These are phyloP conservation scores for Cystoderma amianthinum DNA, from an alignment of 768 basidiomycete species.

Conservation along the genomic window DNA sequence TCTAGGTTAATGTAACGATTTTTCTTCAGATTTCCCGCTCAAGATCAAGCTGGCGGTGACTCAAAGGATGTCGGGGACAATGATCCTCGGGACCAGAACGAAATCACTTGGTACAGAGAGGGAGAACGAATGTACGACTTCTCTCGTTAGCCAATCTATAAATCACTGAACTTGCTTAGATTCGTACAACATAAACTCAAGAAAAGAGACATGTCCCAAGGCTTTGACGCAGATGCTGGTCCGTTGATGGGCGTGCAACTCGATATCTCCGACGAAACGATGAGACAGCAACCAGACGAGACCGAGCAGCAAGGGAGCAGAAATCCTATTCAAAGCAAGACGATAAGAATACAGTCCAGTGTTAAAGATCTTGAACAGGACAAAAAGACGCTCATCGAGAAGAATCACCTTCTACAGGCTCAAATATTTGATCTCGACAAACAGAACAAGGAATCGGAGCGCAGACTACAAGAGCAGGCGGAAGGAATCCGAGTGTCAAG, in stretches of 20 bases:
- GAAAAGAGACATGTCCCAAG: not conserved
- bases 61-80: too few relatives aligned
- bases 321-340: not conserved
- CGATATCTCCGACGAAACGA: not conserved
- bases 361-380: not conserved
- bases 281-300: not conserved
- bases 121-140: too few relatives aligned
- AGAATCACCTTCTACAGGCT: not conserved
- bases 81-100: not conserved
- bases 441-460: conserved; percentile 2
- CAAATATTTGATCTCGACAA: not conserved
- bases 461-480: not conserved
- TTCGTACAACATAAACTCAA: not conserved
- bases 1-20: conserved; percentile 3
- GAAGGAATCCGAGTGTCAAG: not conserved
- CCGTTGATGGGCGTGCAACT: not conserved
- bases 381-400: not conserved
- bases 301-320: not conserved
- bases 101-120: too few relatives aligned
- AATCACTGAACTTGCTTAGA: not conserved
- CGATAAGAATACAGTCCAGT: too few relatives aligned
- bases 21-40: conserved; percentile 33
- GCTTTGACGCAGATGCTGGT: too few relatives aligned
- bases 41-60: conserved; percentile 37
- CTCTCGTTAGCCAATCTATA: too few relatives aligned